A percentile compares a stretch with the other conserved stretches of the same genome.
phyloP scores from a whole-genome alignment of 2,329 filamentous ascomycete genomes.

The Beauveria caledonica region DNA sequence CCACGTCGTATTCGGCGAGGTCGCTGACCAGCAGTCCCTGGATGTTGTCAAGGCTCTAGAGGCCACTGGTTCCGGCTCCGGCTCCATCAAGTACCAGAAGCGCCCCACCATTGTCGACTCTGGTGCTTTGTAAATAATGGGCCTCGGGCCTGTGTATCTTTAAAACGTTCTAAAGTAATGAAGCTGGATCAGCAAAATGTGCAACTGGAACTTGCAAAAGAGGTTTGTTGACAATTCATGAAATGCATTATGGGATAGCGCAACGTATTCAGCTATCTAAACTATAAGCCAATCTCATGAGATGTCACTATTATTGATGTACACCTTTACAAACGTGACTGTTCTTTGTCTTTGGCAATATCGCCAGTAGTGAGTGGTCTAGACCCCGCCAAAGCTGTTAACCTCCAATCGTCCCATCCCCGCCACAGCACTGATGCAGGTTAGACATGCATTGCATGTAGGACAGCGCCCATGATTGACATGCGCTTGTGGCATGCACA shows the following conservation, averaged over 20 bases:
- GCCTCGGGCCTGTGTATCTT: slow-evolving; percentile 16
- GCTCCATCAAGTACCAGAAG: slow-evolving; percentile 47
- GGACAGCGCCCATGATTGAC: background rate
- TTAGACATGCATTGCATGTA: slow-evolving; percentile 9
- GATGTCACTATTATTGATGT: background rate
- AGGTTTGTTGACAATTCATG: background rate
- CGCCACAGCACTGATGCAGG: background rate
- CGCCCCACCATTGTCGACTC: slow-evolving; percentile 49
- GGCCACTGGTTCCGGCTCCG: slow-evolving; percentile 48
- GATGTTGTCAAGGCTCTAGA: slow-evolving; percentile 53
- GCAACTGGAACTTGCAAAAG: background rate
- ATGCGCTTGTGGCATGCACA: background rate
- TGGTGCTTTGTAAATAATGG: slow-evolving; percentile 38
- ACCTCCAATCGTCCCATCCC: background rate
- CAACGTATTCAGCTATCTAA: slow-evolving; percentile 1
- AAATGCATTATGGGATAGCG: background rate
- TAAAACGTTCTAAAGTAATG: slow-evolving; percentile 9
- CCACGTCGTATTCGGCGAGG: slow-evolving; percentile 80
- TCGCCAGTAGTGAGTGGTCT: background rate
- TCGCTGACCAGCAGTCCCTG: slow-evolving; percentile 43
- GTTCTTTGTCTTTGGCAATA: background rate
- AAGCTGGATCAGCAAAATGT: background rate
- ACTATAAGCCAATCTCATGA: background rate
- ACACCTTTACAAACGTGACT: background rate
- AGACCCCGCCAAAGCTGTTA: background rate